Percentiles rank a stretch among this genome's conserved stretches.
These are phyloP conservation scores for Moesziomyces aphidis DNA, from an alignment of 1,284 basidiomycete species.

Conservation along the genomic window DNA sequence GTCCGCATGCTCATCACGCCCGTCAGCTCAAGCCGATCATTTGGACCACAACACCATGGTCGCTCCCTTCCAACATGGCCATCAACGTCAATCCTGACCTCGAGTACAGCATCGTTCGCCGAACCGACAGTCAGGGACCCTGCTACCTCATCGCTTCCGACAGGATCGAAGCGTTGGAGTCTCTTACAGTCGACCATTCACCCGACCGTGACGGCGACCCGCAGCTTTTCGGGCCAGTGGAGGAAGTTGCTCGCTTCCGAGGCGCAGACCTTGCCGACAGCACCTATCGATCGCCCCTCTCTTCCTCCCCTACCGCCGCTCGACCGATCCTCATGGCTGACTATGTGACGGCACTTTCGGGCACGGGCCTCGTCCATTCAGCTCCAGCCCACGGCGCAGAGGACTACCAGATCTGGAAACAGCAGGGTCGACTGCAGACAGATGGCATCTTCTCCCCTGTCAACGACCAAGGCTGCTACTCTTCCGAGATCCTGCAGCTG, in stretches of 20 bases:
- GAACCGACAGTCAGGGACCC: conserved; percentile 58
- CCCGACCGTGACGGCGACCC: neutral
- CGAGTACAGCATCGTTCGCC: conserved; percentile 76
- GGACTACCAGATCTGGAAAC: conserved; percentile 75
- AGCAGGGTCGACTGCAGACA: conserved; percentile 37
- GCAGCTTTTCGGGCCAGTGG: conserved; percentile 34
- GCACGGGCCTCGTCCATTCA: conserved; percentile 96
- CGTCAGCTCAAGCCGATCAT: conserved; percentile 76
- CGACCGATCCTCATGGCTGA: conserved; percentile 71
- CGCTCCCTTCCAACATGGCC: conserved; percentile 94
- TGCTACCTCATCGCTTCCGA: conserved; percentile 79
- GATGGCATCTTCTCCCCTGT: conserved; percentile 71
- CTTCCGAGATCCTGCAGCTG: conserved; percentile 57
- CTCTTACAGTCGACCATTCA: conserved; percentile 5
- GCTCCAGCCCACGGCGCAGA: conserved; percentile 95
- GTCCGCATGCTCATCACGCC: conserved; percentile 56
- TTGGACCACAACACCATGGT: conserved; percentile 99
- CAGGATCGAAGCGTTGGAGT: conserved; percentile 70
- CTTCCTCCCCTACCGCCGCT: conserved; percentile 60
- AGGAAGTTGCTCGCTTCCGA: conserved; percentile 29
- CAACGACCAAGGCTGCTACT: conserved; percentile 82
- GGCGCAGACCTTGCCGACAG: conserved; percentile 73
- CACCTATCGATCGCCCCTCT: conserved; percentile 79
- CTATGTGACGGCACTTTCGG: conserved; percentile 87
- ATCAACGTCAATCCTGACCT: conserved; percentile 84